Base-by-base conservation (phyloP, 257 asterid genomes). In the Solanum sejunctum region DNA sequence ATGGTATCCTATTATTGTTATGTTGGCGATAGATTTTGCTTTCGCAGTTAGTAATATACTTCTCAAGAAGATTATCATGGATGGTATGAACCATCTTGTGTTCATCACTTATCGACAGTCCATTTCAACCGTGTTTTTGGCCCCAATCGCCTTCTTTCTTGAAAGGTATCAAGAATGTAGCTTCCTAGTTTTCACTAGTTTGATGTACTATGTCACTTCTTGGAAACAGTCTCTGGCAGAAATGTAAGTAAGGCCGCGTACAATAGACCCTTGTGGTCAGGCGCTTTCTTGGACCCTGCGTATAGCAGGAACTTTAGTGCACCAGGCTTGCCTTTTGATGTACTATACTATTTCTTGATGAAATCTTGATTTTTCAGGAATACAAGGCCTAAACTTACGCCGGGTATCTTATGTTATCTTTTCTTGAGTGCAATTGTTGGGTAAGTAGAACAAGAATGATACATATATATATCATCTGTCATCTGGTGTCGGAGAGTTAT, bases 21-120 rank as follows among this genome's bases (percentile, higher is more conserved):
- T 93, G 95, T 21, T 89, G 73, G 91, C 82, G 18, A 91, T 92
- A 56, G 95, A 91, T 88, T 70, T 86, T 7, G 89, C 92, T 75
- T 92, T 93, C 16, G 94, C 98, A 4, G 57, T 93, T 69, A 82
- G 90, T 41, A 94, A 94, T 86, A 89, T 93, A 88, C 95, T 94
- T 82, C 90, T 94, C 36, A 91, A 93, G 90, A 89, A 87, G 70
- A 88, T 93, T 20, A 88, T 91, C 41, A 84, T 72, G 58, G 92
- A 90, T 67, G 97, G 97, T 54, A 87, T 90, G 77, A 88, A 94
- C 67, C 93, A 84, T 87, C 73, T 90, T 84, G 96, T 94, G 23
- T 94, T 94, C 91, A 91, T 93, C 75, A 94, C 98, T 26, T 93
- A 93, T 82, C 92, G 98, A 36, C 98, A 94, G 90, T 39, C 89